Evolutionary conservation across 2,329 filamentous ascomycete species (phyloP).

Genomic region (Stagonosporopsis cucurbitacearum): DNA sequence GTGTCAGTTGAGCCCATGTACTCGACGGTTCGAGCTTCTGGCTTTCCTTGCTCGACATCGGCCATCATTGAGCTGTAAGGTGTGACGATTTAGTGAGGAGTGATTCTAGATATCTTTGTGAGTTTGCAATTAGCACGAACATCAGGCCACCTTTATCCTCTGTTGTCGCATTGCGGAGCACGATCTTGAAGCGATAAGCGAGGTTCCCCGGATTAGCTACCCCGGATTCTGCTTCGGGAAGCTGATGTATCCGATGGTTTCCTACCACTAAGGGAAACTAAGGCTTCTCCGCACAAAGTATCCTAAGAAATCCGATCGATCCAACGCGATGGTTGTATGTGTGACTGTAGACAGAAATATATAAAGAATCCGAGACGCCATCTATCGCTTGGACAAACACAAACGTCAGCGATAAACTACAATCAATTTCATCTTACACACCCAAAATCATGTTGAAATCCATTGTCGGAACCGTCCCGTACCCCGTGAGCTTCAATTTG

Average conservation of each 20-base stretch:
- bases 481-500: too few species aligned
- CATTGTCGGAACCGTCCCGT: too few species aligned
- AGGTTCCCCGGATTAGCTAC: conserved; percentile 1
- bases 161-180: neutral
- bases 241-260: neutral
- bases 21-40: neutral
- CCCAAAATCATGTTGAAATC: too few species aligned
- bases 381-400: too few species aligned
- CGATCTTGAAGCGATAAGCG: neutral
- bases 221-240: neutral
- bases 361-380: too few species aligned
- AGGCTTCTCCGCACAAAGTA: neutral
- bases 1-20: neutral
- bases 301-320: neutral
- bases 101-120: too few species aligned
- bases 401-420: too few species aligned
- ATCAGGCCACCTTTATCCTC: neutral
- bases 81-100: neutral
- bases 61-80: neutral
- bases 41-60: neutral
- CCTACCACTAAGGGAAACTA: neutral
- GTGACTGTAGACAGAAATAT: too few species aligned
- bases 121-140: neutral
- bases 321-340: neutral
- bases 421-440: too few species aligned